Evolutionary conservation across 306 rosid genomes (phyloP).

Genomic region (Phaseolus lunatus): DNA sequence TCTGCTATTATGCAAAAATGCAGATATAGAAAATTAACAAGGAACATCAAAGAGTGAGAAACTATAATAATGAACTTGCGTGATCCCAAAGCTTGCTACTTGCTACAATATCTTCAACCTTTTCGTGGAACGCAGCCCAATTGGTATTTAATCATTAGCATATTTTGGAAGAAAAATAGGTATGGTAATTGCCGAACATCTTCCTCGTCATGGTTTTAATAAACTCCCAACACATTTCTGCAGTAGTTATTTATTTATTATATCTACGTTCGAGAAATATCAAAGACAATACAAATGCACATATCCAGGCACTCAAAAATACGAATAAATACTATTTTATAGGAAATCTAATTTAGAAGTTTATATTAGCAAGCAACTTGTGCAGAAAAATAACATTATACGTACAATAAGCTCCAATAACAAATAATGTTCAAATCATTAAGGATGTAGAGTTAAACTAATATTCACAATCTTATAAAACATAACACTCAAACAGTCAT

Average conservation of each 20-base stretch:
- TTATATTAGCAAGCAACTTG: background rate
- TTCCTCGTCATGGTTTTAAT: slow-evolving; percentile 7
- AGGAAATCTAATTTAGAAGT: slow-evolving; percentile 23
- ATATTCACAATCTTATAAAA: slow-evolving; percentile 38
- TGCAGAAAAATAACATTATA: slow-evolving; percentile 10
- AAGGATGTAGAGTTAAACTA: slow-evolving; percentile 9
- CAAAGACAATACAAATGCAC: slow-evolving; percentile 12
- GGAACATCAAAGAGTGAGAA: slow-evolving; percentile 12
- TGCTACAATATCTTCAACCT: slow-evolving; percentile 25
- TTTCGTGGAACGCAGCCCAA: background rate
- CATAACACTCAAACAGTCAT: background rate
- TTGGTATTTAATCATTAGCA: slow-evolving; percentile 5
- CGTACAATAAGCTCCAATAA: background rate
- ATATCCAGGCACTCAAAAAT: slow-evolving; percentile 7
- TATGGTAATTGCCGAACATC: background rate
- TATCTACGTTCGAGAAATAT: slow-evolving; percentile 21
- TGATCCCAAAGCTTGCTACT: slow-evolving; percentile 2
- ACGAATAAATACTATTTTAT: background rate
- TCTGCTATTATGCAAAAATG: slow-evolving; percentile 12
- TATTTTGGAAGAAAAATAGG: background rate
- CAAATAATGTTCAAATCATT: background rate
- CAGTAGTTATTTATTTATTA: slow-evolving; percentile 8
- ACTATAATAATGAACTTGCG: slow-evolving; percentile 4
- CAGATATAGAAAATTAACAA: background rate
- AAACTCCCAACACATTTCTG: background rate